Base-by-base conservation (phyloP, 371 early-diverging fungal species). In the Saksenaea vasiformis region DNA sequence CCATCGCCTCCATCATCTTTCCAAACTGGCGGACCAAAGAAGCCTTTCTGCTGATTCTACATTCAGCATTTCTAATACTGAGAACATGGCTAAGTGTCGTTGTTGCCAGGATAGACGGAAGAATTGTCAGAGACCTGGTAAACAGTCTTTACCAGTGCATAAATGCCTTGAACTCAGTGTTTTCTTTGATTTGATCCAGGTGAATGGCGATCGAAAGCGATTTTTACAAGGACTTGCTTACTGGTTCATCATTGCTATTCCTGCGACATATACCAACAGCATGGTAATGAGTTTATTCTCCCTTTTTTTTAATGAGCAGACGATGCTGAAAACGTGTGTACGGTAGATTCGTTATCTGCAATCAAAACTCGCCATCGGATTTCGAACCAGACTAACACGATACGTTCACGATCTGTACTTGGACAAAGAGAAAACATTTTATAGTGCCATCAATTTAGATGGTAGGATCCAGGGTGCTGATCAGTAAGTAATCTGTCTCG, bases 221-320 rank as follows among this genome's bases (percentile, higher is more conserved):
- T 77, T 76, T 51, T 54, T 77, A 35, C 66, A 43, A 19, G 91
- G 91, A 15, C 73, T 93, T 9, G 84, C 83, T 13, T 90, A 93
- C 68, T 98, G 98, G 98, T 97, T 98, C 84, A 91, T 90, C 27
- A 91, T 98, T 63, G 96, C 97, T 24, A 76, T 98, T 11, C 98
- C 98, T 26, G 98, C 98, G 14, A 97, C 97, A 7, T 98, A 97
- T 74, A 97, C 97, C 19, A 98, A 98, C 79, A 91, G 91, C 75
- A 96, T 98, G 97, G 89, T 90, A 74, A 78, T 79, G 39, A 14
- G n/a, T 1, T 11, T 41, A 26, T 64, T 1, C 17, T 41, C 43
- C 17, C 58, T 4, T 58, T 27, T 31, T 5, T 26, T n/a, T 0
- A 38, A 31, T 0, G 9, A n/a, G 15, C 14, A 13, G 14, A 9